Conservation (phyloP, 768 basidiomycete genomes). For the Calocera cornea region DNA sequence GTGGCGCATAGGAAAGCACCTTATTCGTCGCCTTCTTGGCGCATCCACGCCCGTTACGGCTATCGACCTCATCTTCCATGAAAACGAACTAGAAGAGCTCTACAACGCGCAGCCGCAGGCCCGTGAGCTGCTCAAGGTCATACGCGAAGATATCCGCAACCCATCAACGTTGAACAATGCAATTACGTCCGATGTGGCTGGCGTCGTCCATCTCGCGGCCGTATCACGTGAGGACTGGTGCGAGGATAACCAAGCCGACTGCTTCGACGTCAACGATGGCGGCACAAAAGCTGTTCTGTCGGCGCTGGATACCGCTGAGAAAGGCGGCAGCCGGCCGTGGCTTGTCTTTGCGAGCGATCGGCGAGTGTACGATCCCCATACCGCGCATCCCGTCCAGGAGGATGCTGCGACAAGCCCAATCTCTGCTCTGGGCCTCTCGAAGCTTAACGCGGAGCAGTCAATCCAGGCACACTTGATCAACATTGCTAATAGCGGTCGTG, state of each 20-base stretch:
- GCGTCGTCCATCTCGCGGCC: slow-evolving; percentile 16
- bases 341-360: slow-evolving; percentile 19
- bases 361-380: slow-evolving; percentile 18
- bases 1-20: slow-evolving; percentile 11
- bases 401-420: slow-evolving; percentile 11
- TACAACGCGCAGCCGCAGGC: neutral
- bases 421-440: slow-evolving; percentile 18
- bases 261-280: slow-evolving; percentile 16
- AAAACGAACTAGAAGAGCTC: slow-evolving; percentile 13
- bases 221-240: slow-evolving; percentile 16
- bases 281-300: slow-evolving; percentile 14
- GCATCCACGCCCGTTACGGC: slow-evolving; percentile 12
- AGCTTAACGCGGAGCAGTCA: slow-evolving; percentile 16
- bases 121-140: slow-evolving; percentile 8
- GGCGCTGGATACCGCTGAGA: neutral
- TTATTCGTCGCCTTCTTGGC: slow-evolving; percentile 13
- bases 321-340: slow-evolving; percentile 17
- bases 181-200: slow-evolving; percentile 14
- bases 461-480: slow-evolving; percentile 8
- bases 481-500: neutral
- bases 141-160: slow-evolving; percentile 15
- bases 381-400: slow-evolving; percentile 8
- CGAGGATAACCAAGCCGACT: slow-evolving; percentile 17
- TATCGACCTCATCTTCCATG: slow-evolving; percentile 14
- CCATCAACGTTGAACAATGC: slow-evolving; percentile 4